A percentile compares a stretch with the other conserved stretches of the same genome.
Evolutionary conservation across 2,329 filamentous ascomycete genomes (phyloP).

Genomic region (Botrytis cinerea): DNA sequence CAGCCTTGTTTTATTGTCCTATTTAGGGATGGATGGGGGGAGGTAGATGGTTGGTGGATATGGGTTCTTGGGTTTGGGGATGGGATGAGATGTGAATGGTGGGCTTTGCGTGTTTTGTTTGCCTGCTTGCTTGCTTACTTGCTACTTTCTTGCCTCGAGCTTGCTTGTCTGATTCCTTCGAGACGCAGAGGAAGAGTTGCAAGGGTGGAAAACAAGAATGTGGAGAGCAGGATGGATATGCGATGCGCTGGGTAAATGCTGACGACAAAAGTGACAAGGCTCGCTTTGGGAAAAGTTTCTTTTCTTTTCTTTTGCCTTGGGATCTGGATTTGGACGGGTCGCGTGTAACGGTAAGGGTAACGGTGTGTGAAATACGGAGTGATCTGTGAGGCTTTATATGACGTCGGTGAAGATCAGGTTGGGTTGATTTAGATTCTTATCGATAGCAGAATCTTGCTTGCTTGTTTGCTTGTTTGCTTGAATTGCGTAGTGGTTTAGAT

Average conservation of each 20-base stretch:
- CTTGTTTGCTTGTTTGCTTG: not conserved
- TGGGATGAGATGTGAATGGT: not conserved
- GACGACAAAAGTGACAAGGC: slow-evolving; percentile 15
- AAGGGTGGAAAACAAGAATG: slow-evolving; percentile 17
- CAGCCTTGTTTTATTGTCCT: slow-evolving; percentile 14
- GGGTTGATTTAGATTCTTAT: not conserved
- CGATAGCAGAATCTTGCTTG: not conserved
- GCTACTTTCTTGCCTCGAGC: not conserved
- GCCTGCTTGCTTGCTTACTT: not conserved
- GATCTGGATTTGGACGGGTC: not conserved
- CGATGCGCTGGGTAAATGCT: slow-evolving; percentile 17
- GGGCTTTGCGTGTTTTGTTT: not conserved
- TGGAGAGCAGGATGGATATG: slow-evolving; percentile 2
- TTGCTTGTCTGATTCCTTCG: not conserved
- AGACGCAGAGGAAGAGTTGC: not conserved
- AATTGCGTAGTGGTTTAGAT: not conserved
- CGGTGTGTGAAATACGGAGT: not conserved
- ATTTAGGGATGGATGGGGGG: not conserved
- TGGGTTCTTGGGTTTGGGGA: not conserved
- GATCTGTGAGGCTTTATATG: slow-evolving; percentile 1
- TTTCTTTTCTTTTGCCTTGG: not conserved
- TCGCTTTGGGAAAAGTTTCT: slow-evolving; percentile 1
- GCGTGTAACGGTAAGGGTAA: slow-evolving; percentile 1
- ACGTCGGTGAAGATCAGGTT: slow-evolving; percentile 10
- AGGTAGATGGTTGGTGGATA: slow-evolving; percentile 6